phyloP scores from a whole-genome alignment of 192 early-diverging fungal species.

The Umbelopsis isabellina region DNA sequence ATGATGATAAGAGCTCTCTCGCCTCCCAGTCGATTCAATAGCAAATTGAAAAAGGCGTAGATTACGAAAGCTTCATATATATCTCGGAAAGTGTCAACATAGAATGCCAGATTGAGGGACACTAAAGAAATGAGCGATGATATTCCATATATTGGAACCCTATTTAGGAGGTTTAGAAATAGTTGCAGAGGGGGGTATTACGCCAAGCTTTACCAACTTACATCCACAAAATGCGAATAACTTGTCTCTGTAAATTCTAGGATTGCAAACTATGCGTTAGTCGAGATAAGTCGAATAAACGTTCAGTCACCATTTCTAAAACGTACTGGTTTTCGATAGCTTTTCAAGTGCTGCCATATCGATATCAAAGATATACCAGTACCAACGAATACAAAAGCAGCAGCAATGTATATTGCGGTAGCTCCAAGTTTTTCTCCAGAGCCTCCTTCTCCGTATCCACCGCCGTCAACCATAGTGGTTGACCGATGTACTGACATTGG shows the following conservation, averaged over 20 bases:
- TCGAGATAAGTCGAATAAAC: not conserved
- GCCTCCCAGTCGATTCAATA: conserved; percentile 88
- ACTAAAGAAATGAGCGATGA: conserved; percentile 79
- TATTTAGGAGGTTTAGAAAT: conserved; percentile 27
- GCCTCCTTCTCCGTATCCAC: conserved; percentile 45
- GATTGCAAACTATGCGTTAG: not conserved
- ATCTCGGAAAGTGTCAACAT: conserved; percentile 89
- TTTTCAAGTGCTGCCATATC: conserved; percentile 62
- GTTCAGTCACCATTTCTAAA: not conserved
- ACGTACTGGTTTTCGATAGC: conserved; percentile 62
- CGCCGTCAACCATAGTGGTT: conserved; percentile 11
- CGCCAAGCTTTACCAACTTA: conserved; percentile 7
- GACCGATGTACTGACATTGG: conserved; percentile 14
- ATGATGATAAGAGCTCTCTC: conserved; percentile 82
- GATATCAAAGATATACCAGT: conserved; percentile 51
- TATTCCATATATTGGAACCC: conserved; percentile 89
- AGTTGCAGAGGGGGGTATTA: not conserved
- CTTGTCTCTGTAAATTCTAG: conserved; percentile 63
- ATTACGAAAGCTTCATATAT: conserved; percentile 97
- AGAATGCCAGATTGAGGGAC: conserved; percentile 75
- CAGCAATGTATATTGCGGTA: conserved; percentile 46
- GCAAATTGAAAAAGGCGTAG: conserved; percentile 89
- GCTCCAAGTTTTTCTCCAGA: conserved; percentile 49
- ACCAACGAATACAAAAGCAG: conserved; percentile 50
- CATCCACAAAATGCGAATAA: conserved; percentile 68